phyloP scores from a whole-genome alignment of 1,139 yeast genomes.

The Yamadazyma jaroonii region DNA sequence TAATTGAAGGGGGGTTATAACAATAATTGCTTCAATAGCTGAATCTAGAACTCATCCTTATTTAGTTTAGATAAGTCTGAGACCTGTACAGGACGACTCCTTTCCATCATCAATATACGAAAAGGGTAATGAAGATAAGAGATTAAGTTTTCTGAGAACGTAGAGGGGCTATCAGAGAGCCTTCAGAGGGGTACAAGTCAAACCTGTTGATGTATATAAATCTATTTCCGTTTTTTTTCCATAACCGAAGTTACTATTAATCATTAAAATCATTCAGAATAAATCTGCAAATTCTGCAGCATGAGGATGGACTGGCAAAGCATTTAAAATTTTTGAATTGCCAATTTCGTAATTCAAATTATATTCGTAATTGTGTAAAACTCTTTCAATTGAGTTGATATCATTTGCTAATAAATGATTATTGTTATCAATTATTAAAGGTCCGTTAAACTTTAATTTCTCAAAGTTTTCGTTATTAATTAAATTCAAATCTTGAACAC shows the following conservation, averaged over 20 bases:
- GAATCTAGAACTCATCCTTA: too few relatives aligned
- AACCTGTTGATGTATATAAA: constrained; percentile 3
- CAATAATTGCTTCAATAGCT: too few relatives aligned
- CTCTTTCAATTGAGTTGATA: constrained; percentile 39
- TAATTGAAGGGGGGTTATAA: too few relatives aligned
- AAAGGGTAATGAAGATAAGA: too few relatives aligned
- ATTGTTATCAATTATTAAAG: constrained; percentile 58
- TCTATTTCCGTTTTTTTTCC: background rate
- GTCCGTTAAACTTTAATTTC: constrained; percentile 24
- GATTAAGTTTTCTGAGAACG: too few relatives aligned
- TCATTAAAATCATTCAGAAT: constrained; percentile 20
- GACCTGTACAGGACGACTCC: too few relatives aligned
- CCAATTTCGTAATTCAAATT: constrained; percentile 2
- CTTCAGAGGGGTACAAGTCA: background rate
- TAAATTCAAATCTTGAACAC: constrained; percentile 19
- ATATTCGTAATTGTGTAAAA: constrained; percentile 38
- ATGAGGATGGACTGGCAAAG: constrained; percentile 37
- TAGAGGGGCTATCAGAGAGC: too few relatives aligned
- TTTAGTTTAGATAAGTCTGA: too few relatives aligned
- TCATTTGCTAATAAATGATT: constrained; percentile 52
- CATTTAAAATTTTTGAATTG: background rate
- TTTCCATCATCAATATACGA: too few relatives aligned
- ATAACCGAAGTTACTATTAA: constrained; percentile 1
- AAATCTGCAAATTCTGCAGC: constrained; percentile 50
- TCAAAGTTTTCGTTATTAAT: constrained; percentile 21